Evolutionary conservation across 352 stramenopile genomes (phyloP), one percentile per base, ranked within the genome.

Genomic region (Globisporangium cylindrosporum): DNA sequence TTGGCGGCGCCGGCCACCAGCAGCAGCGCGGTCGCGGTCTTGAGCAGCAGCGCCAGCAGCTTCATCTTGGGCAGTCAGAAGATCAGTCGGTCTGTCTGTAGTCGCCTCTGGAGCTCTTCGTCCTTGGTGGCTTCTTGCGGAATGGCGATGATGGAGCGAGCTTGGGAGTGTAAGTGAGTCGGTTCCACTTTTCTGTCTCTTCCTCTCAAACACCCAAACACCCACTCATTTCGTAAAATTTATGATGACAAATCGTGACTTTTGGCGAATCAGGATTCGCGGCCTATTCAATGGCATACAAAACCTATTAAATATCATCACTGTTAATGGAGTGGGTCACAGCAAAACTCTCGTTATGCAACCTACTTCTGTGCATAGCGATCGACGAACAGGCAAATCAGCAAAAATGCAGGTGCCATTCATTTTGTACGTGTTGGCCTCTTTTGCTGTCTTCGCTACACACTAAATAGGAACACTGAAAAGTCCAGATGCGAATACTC

Each of bases 21-120:
- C 14, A 67, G 34, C 62, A 67, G 34, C 51, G 43, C 61, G 9
- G 32, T 18, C 27, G 53, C 25, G 18, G 43, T 20, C 38, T 65
- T 65, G 38, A 57, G 25, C 41, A 64, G 24, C 24, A 59, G 54
- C 18, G 43, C 18, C 54, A 59, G 12, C 25, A 43, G 7, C 54
- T 43, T 59, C 54, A 59, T 59, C 18, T 41, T 32, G 29, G 29
- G 29, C 29, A 32, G 29, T 8, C 29, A 32, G 29, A 32, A 32
- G 29, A 32, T 32, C 29, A 32, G 4, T 32, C 4, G 1, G 29
- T 32, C 18, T 4, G 38, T 7, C 22, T 1, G 18, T 59, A 27
- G 18, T 59, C 15, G 54, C 8, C 25, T 10, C 54, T 41, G 25
- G 54, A 59, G 54, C 54, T 59, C 53, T 59, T 59, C 22, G 51